phyloP scores from a whole-genome alignment of 75 land plant genomes.

The Chamaecyparis obtusa region DNA sequence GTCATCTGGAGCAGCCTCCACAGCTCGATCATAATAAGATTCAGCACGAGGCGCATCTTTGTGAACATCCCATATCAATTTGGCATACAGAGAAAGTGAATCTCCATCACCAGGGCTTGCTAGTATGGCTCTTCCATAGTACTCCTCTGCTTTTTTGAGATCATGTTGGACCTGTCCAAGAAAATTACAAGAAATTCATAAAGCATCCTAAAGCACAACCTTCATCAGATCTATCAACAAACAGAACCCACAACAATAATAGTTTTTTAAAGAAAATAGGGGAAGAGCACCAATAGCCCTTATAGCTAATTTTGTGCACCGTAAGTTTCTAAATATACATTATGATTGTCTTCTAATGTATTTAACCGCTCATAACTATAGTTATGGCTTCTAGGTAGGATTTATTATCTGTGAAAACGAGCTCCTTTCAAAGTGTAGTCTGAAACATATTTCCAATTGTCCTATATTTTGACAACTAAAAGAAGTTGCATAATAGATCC shows the following conservation, averaged over 20 bases:
- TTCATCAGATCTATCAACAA: neutral
- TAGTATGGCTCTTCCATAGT: conserved; percentile 50
- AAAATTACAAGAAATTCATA: neutral
- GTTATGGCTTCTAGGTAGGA: no score
- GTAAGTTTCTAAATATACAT: no score
- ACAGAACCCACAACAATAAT: neutral
- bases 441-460: no score
- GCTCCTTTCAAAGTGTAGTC: no score
- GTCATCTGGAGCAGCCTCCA: conserved; percentile 54
- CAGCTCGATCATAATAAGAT: conserved; percentile 51
- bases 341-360: no score
- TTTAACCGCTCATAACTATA: no score
- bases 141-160: conserved; percentile 36
- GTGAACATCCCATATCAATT: conserved; percentile 42
- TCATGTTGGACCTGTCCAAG: conserved; percentile 18
- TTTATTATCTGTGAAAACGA: no score
- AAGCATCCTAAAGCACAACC: neutral
- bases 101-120: conserved; percentile 45
- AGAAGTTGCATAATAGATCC: no score
- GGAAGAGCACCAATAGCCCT: no score
- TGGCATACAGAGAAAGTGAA: conserved; percentile 41
- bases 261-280: no score
- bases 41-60: conserved; percentile 47
- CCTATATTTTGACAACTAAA: no score
- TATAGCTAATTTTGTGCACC: no score